These are phyloP conservation scores for Penicillium bovifimosum DNA, from an alignment of 495 filamentous ascomycete species.

Conservation along the genomic window DNA sequence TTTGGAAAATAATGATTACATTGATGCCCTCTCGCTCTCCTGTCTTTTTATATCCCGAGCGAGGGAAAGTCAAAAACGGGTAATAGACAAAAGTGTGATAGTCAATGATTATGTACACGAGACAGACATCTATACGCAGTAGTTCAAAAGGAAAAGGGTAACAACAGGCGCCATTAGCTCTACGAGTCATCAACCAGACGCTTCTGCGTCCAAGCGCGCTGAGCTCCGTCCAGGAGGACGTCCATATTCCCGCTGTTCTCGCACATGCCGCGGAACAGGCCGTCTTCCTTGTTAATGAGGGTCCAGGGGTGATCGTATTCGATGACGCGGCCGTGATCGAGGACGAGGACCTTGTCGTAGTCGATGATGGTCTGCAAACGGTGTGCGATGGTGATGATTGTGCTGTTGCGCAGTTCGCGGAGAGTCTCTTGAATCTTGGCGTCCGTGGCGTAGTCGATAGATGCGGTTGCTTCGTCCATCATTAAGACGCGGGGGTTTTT, in stretches of 20 bases:
- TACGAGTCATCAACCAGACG: conserved; percentile 49
- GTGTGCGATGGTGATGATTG: conserved; percentile 98
- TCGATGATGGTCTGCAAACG: conserved; percentile 93
- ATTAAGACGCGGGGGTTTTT: conserved; percentile 87
- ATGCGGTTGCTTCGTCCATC: conserved; percentile 99
- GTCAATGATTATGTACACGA: conserved; percentile 6
- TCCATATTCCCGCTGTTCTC: conserved; percentile 90
- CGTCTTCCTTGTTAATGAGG: conserved; percentile 60
- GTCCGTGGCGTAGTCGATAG: conserved; percentile 96
- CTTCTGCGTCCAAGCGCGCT: conserved; percentile 58
- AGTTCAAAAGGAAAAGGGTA: not conserved
- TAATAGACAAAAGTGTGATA: not conserved
- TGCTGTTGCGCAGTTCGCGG: conserved; percentile 75
- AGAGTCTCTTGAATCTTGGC: conserved; percentile 94
- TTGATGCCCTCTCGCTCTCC: not conserved
- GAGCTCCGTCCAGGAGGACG: conserved; percentile 63
- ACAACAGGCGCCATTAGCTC: not conserved
- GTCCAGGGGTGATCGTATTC: conserved; percentile 87
- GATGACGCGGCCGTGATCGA: conserved; percentile 82
- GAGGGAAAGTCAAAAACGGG: not conserved
- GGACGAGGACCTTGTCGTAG: conserved; percentile 95
- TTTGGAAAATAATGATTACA: conserved; percentile 4
- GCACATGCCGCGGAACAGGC: conserved; percentile 86
- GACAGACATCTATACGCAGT: conserved; percentile 1
- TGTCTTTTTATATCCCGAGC: not conserved